Conservation (phyloP, 2,329 filamentous ascomycete genomes). For the Graphilbum fragrans region DNA sequence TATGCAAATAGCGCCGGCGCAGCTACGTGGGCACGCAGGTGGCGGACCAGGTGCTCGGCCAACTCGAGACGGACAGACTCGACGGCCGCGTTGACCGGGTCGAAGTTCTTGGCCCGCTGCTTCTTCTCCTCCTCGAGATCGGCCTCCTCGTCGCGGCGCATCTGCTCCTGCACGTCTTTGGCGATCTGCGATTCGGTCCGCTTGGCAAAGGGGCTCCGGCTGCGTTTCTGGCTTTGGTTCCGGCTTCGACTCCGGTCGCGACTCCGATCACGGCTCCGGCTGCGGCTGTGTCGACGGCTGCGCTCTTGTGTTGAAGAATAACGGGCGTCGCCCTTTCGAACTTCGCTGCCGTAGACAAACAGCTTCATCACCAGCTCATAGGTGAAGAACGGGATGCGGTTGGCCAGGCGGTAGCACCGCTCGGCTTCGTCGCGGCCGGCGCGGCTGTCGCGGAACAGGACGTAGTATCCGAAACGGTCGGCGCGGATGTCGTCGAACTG, state of each 20-base stretch:
- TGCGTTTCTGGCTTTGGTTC: constrained; percentile 10
- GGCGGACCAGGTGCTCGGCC: constrained; percentile 73
- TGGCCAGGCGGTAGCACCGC: constrained; percentile 64
- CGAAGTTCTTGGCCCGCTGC: constrained; percentile 74
- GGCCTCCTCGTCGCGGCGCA: constrained; percentile 60
- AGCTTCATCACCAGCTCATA: constrained; percentile 88
- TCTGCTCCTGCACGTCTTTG: constrained; percentile 53
- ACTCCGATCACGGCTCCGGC: constrained; percentile 13
- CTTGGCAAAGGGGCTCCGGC: constrained; percentile 12
- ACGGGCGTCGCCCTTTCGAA: neutral
- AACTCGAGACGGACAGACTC: constrained; percentile 70
- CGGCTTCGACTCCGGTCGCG: constrained; percentile 22
- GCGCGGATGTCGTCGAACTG: constrained; percentile 70
- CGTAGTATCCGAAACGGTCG: constrained; percentile 80
- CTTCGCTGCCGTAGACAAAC: constrained; percentile 26
- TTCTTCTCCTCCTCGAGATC: constrained; percentile 86
- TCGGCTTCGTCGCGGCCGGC: constrained; percentile 70
- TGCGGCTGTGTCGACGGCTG: neutral
- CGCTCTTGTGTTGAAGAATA: too few species aligned
- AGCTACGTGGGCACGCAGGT: constrained; percentile 79
- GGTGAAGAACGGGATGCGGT: constrained; percentile 78
- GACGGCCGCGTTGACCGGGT: constrained; percentile 78
- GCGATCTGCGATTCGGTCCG: constrained; percentile 28
- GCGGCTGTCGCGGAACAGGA: constrained; percentile 73
- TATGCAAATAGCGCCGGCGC: constrained; percentile 69